A percentile compares a stretch with the other conserved stretches of the same genome.
Evolutionary conservation across 2,329 filamentous ascomycete species (phyloP).

Genomic region (Scorias spongiosa): DNA sequence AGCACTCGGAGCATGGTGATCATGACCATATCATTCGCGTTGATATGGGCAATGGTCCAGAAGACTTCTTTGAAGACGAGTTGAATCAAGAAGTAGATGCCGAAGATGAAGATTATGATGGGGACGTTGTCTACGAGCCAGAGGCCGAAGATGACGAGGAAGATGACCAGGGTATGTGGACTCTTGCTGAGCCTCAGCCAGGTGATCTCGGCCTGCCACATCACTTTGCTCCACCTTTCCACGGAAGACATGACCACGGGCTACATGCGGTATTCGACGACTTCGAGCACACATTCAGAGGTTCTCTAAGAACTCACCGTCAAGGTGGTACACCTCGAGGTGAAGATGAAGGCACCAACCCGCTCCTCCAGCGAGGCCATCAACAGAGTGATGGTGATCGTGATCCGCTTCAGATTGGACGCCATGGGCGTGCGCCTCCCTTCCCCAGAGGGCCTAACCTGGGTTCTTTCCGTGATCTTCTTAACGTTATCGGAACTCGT

Average conservation of each 20-base stretch:
- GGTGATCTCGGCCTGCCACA: not conserved
- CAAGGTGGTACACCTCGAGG: slow-evolving; percentile 7
- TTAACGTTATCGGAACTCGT: not conserved
- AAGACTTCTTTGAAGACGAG: slow-evolving; percentile 41
- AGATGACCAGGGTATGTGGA: slow-evolving; percentile 12
- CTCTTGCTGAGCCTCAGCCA: not conserved
- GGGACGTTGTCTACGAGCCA: slow-evolving; percentile 44
- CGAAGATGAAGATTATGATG: slow-evolving; percentile 41
- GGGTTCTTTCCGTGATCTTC: not conserved
- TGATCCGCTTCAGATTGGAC: not conserved
- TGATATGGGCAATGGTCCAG: slow-evolving; percentile 31
- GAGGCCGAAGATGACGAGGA: slow-evolving; percentile 28
- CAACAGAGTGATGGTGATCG: not conserved
- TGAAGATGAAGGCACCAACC: slow-evolving; percentile 72
- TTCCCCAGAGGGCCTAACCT: not conserved
- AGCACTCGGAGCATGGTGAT: slow-evolving; percentile 22
- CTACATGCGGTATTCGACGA: not conserved
- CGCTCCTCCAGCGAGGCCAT: slow-evolving; percentile 48
- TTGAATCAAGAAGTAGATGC: slow-evolving; percentile 40
- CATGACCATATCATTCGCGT: slow-evolving; percentile 17
- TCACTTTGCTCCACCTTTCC: not conserved
- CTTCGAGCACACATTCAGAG: not conserved
- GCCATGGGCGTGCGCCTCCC: not conserved
- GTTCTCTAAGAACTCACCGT: not conserved
- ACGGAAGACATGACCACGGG: not conserved